phyloP scores from a whole-genome alignment of 2,329 filamentous ascomycete species.

The Venturia oleaginea region DNA sequence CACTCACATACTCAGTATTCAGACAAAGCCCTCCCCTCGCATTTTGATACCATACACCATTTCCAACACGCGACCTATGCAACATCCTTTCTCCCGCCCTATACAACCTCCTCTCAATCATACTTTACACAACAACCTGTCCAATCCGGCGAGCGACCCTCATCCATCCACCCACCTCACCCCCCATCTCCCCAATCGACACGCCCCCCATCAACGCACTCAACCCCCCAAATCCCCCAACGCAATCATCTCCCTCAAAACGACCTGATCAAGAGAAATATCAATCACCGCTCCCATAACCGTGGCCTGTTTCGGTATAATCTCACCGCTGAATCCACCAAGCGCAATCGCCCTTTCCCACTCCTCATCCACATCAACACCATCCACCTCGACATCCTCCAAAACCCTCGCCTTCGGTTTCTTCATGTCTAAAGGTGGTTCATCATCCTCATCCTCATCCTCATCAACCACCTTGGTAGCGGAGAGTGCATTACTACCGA shows the following conservation, averaged over 20 bases:
- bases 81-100: too few relatives aligned
- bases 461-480: not conserved
- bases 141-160: too few relatives aligned
- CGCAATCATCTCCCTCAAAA: slow-evolving; percentile 33
- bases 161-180: too few relatives aligned
- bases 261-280: slow-evolving; percentile 33
- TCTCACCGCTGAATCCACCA: slow-evolving; percentile 21
- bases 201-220: not conserved
- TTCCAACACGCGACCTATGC: too few relatives aligned
- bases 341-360: slow-evolving; percentile 21
- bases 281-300: slow-evolving; percentile 39
- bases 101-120: too few relatives aligned
- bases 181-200: not conserved
- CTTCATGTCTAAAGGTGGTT: not conserved
- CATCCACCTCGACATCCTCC: slow-evolving; percentile 24
- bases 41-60: too few relatives aligned
- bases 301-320: slow-evolving; percentile 36
- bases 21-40: too few relatives aligned
- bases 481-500: slow-evolving; percentile 20
- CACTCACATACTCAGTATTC: too few relatives aligned
- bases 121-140: too few relatives aligned
- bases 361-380: slow-evolving; percentile 21
- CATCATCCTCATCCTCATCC: not conserved
- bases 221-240: slow-evolving; percentile 26
- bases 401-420: slow-evolving; percentile 23